Conservation (phyloP, 192 early-diverging fungal genomes). For the Endogone sp. region DNA sequence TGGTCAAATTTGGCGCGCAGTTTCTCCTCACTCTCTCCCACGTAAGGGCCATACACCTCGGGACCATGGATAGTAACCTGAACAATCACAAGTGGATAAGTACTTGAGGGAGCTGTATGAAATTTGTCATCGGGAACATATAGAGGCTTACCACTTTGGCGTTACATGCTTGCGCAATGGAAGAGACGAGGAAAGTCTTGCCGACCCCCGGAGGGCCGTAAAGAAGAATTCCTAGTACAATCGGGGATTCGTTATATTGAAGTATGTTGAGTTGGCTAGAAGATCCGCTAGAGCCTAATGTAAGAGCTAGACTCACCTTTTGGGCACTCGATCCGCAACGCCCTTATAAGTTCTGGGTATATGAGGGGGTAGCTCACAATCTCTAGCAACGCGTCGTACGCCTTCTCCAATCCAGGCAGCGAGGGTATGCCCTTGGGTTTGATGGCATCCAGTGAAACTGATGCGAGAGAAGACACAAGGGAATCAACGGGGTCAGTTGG, state of each 20-base stretch:
- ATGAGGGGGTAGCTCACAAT: slow-evolving; percentile 74
- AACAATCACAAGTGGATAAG: background rate
- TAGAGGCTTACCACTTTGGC: slow-evolving; percentile 57
- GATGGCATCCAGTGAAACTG: background rate
- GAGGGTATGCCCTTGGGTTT: background rate
- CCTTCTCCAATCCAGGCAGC: slow-evolving; percentile 70
- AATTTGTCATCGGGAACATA: slow-evolving; percentile 24
- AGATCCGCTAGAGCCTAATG: too few relatives aligned
- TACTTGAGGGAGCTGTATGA: too few relatives aligned
- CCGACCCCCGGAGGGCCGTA: slow-evolving; percentile 96
- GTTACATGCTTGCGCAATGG: slow-evolving; percentile 56
- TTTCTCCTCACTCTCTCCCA: slow-evolving; percentile 85
- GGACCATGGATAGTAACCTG: slow-evolving; percentile 72
- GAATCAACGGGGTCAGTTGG: background rate
- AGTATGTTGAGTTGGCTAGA: background rate
- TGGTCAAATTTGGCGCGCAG: slow-evolving; percentile 68
- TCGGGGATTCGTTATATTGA: background rate
- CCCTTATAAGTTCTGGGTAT: slow-evolving; percentile 54
- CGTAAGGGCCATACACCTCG: slow-evolving; percentile 76
- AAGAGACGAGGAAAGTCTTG: slow-evolving; percentile 82
- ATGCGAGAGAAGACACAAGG: background rate
- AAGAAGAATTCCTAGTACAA: slow-evolving; percentile 63
- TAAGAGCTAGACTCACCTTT: slow-evolving; percentile 38
- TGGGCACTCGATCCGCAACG: slow-evolving; percentile 75
- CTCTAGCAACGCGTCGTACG: slow-evolving; percentile 70